A percentile compares a stretch with the other conserved stretches of the same genome.
Conservation (phyloP, 345 rosid genomes). For the Gossypium thurberi region DNA sequence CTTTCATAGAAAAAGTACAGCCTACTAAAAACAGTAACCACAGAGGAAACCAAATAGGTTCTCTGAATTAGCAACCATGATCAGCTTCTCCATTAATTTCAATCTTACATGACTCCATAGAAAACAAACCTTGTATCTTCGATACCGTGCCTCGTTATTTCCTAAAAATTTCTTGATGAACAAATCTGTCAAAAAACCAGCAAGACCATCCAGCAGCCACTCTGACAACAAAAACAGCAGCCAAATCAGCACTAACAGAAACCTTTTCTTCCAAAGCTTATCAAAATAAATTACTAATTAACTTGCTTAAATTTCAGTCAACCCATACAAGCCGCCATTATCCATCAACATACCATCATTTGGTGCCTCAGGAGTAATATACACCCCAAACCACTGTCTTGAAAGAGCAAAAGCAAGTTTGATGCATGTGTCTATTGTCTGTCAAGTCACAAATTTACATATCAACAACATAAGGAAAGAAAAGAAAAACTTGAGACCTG, state of each 20-base stretch:
- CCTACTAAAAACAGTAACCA: neutral
- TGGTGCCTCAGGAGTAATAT: constrained; percentile 67
- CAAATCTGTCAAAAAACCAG: constrained; percentile 85
- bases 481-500: neutral
- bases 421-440: constrained; percentile 84
- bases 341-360: constrained; percentile 66
- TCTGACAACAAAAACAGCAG: constrained; percentile 42
- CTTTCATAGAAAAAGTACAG: neutral
- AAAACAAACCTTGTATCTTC: constrained; percentile 80
- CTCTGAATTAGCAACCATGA: neutral
- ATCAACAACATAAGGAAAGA: constrained; percentile 19
- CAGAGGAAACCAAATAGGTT: neutral
- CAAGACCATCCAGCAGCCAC: constrained; percentile 97
- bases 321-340: constrained; percentile 15
- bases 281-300: neutral
- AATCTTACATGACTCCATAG: neutral
- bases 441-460: constrained; percentile 27
- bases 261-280: neutral
- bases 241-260: constrained; percentile 1
- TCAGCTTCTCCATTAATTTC: neutral
- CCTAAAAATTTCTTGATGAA: constrained; percentile 89
- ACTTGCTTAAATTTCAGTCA: constrained; percentile 10
- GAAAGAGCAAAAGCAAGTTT: constrained; percentile 90
- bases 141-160: constrained; percentile 87
- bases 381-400: constrained; percentile 97